Evolutionary conservation across 1,284 basidiomycete genomes (phyloP).

Genomic region (Apiotrichum domesticum): DNA sequence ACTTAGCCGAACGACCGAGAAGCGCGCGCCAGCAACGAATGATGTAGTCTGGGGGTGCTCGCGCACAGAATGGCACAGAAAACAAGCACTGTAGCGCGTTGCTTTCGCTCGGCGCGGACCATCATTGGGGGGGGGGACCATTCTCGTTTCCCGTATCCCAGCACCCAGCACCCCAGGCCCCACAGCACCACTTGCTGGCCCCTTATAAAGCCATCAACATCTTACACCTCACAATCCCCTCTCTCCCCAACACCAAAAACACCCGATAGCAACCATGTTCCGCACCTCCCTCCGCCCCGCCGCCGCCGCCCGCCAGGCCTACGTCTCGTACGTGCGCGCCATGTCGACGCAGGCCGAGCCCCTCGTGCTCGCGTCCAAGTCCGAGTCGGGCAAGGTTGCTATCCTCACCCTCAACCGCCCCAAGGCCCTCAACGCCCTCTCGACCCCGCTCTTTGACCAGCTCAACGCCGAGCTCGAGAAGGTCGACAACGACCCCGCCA

Average conservation of each 20-base stretch:
- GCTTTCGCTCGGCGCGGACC: neutral
- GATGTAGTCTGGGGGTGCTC: too few species aligned
- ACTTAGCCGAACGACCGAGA: neutral
- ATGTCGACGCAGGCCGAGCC: constrained; percentile 37
- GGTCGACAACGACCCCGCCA: constrained; percentile 64
- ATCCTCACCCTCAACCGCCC: constrained; percentile 93
- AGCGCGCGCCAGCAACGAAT: too few species aligned
- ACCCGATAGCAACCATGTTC: constrained; percentile 8
- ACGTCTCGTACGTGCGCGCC: constrained; percentile 20
- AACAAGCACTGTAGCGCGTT: too few species aligned
- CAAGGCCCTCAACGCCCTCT: constrained; percentile 90
- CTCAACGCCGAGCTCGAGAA: constrained; percentile 68
- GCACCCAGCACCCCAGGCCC: too few species aligned
- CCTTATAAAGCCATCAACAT: neutral
- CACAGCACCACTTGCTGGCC: neutral
- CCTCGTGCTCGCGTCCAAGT: constrained; percentile 40
- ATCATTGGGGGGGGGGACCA: neutral
- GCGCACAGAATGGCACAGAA: too few species aligned
- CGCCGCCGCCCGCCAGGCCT: constrained; percentile 14
- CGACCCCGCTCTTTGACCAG: constrained; percentile 67
- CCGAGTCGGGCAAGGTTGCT: constrained; percentile 55
- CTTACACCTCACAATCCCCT: neutral
- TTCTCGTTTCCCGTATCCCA: too few species aligned
- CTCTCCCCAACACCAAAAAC: constrained; percentile 2
- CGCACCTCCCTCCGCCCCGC: constrained; percentile 17